phyloP scores from a whole-genome alignment of 192 early-diverging fungal genomes.

The Allomyces javanicus region DNA sequence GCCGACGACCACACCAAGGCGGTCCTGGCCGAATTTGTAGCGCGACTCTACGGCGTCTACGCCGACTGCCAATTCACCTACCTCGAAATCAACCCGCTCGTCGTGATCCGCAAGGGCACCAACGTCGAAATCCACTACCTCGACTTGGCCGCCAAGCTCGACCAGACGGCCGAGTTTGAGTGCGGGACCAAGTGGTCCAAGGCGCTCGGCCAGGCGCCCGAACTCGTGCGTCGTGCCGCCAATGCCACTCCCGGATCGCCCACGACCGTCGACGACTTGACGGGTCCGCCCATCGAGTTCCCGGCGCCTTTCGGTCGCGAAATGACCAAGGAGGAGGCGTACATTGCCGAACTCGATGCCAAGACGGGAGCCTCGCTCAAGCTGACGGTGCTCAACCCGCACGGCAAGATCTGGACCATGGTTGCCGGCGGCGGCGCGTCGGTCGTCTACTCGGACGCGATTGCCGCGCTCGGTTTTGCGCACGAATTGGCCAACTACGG shows the following conservation, averaged over 20 bases:
- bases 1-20: slow-evolving; percentile 33
- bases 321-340: slow-evolving; percentile 88
- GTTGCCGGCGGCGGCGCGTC: slow-evolving; percentile 98
- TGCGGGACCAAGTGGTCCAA: slow-evolving; percentile 88
- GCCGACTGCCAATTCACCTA: slow-evolving; percentile 95
- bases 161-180: slow-evolving; percentile 97
- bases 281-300: slow-evolving; percentile 82
- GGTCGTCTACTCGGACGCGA: slow-evolving; percentile 95
- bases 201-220: slow-evolving; percentile 42
- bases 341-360: slow-evolving; percentile 90
- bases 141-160: slow-evolving; percentile 93
- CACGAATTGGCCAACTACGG: slow-evolving; percentile 97
- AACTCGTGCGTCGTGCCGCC: slow-evolving; percentile 20
- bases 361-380: slow-evolving; percentile 98
- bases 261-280: slow-evolving; percentile 18
- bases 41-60: slow-evolving; percentile 84
- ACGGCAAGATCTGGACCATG: slow-evolving; percentile 98
- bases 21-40: slow-evolving; percentile 74
- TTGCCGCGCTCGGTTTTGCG: slow-evolving; percentile 87
- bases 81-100: slow-evolving; percentile 98
- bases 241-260: neutral
- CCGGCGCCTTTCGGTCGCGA: slow-evolving; percentile 96
- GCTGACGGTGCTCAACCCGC: slow-evolving; percentile 86
- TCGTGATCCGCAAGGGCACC: slow-evolving; percentile 53
- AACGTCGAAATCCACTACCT: slow-evolving; percentile 58